Conservation (phyloP, 2,329 filamentous ascomycete genomes). For the Xylaria sp. region DNA sequence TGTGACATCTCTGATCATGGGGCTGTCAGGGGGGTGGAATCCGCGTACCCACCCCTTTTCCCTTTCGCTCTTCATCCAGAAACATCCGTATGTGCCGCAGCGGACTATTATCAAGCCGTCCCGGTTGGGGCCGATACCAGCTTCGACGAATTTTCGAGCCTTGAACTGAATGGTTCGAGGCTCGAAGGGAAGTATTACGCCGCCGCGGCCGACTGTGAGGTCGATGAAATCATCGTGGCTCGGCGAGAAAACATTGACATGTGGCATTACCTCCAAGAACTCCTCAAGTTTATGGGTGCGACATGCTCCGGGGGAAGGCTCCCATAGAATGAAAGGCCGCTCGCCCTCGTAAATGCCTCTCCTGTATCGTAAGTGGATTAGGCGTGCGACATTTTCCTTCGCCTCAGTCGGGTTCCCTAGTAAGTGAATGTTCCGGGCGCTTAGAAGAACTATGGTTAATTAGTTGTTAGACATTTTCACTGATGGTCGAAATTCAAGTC, state of each 20-base stretch:
- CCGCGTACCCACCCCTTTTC: slow-evolving; percentile 9
- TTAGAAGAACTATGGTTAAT: background rate
- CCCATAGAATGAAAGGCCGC: slow-evolving; percentile 18
- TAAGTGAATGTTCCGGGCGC: slow-evolving; percentile 5
- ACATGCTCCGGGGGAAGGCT: background rate
- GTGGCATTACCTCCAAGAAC: accelerated
- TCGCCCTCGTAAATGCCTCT: too few species aligned
- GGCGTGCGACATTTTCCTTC: background rate
- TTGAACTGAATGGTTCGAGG: background rate
- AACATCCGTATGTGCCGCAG: slow-evolving; percentile 19
- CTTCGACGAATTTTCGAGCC: background rate
- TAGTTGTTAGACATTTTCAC: background rate
- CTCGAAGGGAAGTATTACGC: background rate
- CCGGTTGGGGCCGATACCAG: background rate
- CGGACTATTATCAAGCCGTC: slow-evolving; percentile 19
- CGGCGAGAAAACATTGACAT: slow-evolving; percentile 15
- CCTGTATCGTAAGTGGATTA: background rate
- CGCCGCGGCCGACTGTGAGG: background rate
- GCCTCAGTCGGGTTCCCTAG: background rate
- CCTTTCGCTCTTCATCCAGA: background rate
- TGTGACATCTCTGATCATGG: slow-evolving; percentile 1
- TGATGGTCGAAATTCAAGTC: background rate
- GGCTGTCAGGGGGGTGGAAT: background rate
- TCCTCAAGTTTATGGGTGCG: background rate
- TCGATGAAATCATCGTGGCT: background rate